phyloP scores from a whole-genome alignment of 225 moss, liverwort and hornwort genomes.

The Lunularia cruciata region DNA sequence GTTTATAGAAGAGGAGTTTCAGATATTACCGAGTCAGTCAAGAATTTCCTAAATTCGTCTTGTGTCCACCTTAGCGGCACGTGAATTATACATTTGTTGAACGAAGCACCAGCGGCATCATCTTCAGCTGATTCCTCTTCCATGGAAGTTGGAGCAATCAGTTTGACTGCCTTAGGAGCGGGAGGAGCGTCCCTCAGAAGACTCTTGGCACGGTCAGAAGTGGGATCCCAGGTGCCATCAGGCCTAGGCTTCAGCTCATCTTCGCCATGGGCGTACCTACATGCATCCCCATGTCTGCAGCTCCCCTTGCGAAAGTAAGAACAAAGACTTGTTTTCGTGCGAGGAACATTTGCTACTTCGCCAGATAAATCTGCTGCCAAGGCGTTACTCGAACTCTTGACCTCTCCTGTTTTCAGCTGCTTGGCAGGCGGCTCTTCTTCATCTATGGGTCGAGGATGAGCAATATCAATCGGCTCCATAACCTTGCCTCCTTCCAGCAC shows the following conservation, averaged over 20 bases:
- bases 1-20: not conserved
- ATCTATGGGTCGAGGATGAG: conserved; percentile 21
- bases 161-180: conserved; percentile 19
- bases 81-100: conserved; percentile 72
- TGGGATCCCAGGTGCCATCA: conserved; percentile 97
- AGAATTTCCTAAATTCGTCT: conserved; percentile 43
- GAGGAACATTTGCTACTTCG: conserved; percentile 26
- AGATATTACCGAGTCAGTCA: conserved; percentile 38
- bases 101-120: conserved; percentile 30
- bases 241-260: conserved; percentile 80
- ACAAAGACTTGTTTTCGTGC: conserved; percentile 83
- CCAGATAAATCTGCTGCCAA: conserved; percentile 33
- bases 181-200: conserved; percentile 11
- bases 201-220: conserved; percentile 78
- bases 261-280: conserved; percentile 91
- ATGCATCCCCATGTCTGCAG: conserved; percentile 73
- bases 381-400: not conserved
- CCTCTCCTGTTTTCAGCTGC: conserved; percentile 17
- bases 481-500: not conserved
- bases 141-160: conserved; percentile 27
- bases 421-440: conserved; percentile 40
- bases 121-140: conserved; percentile 27
- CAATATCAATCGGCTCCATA: not conserved
- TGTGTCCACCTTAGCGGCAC: conserved; percentile 72
- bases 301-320: conserved; percentile 92